Percentiles rank a stretch among this genome's conserved stretches.
Conservation (phyloP, 192 early-diverging fungal genomes). For the Umbelopsis sp. region DNA sequence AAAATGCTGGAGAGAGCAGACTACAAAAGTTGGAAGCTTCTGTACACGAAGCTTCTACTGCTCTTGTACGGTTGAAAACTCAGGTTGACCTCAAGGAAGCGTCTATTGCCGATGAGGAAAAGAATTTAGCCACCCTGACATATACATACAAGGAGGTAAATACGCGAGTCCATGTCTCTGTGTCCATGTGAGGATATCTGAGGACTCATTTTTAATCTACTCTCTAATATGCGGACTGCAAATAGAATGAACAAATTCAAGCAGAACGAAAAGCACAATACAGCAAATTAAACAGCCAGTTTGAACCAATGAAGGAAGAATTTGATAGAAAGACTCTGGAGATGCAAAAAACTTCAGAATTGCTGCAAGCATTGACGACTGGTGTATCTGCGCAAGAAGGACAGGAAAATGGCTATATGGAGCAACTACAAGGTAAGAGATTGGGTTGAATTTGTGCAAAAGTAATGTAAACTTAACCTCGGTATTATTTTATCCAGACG, state of each 20-base stretch:
- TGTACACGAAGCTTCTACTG: slow-evolving; percentile 76
- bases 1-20: slow-evolving; percentile 62
- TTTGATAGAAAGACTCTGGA: slow-evolving; percentile 61
- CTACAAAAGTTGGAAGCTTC: slow-evolving; percentile 70
- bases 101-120: slow-evolving; percentile 77
- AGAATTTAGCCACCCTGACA: slow-evolving; percentile 38
- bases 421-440: slow-evolving; percentile 80
- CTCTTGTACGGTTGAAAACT: slow-evolving; percentile 81
- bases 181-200: not conserved
- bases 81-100: slow-evolving; percentile 81
- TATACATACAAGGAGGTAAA: slow-evolving; percentile 48
- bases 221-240: not conserved
- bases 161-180: not conserved
- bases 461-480: not conserved
- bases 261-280: slow-evolving; percentile 41
- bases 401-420: slow-evolving; percentile 94
- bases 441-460: not conserved
- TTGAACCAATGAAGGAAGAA: slow-evolving; percentile 48
- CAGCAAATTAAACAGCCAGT: slow-evolving; percentile 42
- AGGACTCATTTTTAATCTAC: not conserved
- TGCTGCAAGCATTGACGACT: slow-evolving; percentile 91
- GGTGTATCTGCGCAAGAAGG: slow-evolving; percentile 90
- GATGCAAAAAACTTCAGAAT: slow-evolving; percentile 71
- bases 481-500: slow-evolving; percentile 38
- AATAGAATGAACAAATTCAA: slow-evolving; percentile 48